Conservation (phyloP, 352 stramenopile species). For the Globisporangium uncinulatum region DNA sequence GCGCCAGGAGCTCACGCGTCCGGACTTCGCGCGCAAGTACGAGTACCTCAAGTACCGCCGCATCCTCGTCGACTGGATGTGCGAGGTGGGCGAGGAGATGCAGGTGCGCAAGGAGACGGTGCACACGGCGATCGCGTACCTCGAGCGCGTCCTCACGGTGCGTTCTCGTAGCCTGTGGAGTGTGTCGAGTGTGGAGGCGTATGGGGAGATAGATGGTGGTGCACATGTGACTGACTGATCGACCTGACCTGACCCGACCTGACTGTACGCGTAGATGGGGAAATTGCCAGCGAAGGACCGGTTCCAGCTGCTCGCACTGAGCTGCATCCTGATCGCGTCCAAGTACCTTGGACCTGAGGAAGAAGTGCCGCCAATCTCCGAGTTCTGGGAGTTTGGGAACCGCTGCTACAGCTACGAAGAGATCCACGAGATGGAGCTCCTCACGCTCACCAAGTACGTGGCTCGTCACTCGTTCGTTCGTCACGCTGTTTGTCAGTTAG, state of each 20-base stretch:
- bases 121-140: slow-evolving; percentile 72
- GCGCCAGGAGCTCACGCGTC: slow-evolving; percentile 58
- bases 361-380: slow-evolving; percentile 70
- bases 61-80: slow-evolving; percentile 84
- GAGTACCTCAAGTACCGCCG: slow-evolving; percentile 82
- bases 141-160: slow-evolving; percentile 66
- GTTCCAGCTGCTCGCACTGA: slow-evolving; percentile 80
- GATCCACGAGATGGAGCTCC: slow-evolving; percentile 71
- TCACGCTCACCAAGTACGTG: slow-evolving; percentile 42
- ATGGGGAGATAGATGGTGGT: background rate
- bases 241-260: too few species aligned
- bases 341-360: slow-evolving; percentile 79
- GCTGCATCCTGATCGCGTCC: slow-evolving; percentile 71
- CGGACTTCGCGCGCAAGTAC: slow-evolving; percentile 69
- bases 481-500: slow-evolving; percentile 5
- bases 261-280: slow-evolving; percentile 14
- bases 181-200: background rate
- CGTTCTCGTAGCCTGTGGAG: background rate
- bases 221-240: background rate
- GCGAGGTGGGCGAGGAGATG: slow-evolving; percentile 80
- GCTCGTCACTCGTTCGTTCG: too few species aligned
- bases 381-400: slow-evolving; percentile 86
- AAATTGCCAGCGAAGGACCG: slow-evolving; percentile 61
- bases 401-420: slow-evolving; percentile 80
- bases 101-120: slow-evolving; percentile 78